Evolutionary conservation across 2,329 filamentous ascomycete genomes (phyloP).

Genomic region (Fonsecaea multimorphosa): DNA sequence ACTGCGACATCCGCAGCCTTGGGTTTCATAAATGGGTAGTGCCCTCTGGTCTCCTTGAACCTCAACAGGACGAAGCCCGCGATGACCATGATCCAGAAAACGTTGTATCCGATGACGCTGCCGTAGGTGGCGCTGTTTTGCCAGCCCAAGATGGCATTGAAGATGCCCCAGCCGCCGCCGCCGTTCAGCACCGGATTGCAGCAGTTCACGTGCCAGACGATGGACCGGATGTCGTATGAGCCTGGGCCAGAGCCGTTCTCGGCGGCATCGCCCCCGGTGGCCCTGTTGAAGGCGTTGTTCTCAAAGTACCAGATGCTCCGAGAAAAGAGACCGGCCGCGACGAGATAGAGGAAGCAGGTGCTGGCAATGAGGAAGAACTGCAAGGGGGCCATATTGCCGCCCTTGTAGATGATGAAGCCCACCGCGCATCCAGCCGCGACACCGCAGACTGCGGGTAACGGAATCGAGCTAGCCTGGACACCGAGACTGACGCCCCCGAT

Average conservation of each 20-base stretch:
- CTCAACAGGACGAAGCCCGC: constrained; percentile 67
- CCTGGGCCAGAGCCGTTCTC: constrained; percentile 72
- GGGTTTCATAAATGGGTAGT: constrained; percentile 34
- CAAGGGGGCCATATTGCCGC: constrained; percentile 68
- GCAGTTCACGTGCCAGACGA: constrained; percentile 85
- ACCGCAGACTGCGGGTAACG: constrained; percentile 76
- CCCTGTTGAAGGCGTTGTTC: constrained; percentile 68
- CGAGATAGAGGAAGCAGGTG: constrained; percentile 82
- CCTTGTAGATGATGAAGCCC: constrained; percentile 79
- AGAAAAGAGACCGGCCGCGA: constrained; percentile 82
- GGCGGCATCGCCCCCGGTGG: constrained; percentile 61
- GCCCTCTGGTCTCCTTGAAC: constrained; percentile 62
- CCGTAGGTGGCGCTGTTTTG: constrained; percentile 86
- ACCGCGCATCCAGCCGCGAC: constrained; percentile 69
- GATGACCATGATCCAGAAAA: constrained; percentile 82
- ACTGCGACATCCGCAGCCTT: constrained; percentile 19
- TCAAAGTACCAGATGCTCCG: constrained; percentile 77
- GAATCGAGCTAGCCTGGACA: constrained; percentile 75
- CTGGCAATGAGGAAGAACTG: constrained; percentile 82
- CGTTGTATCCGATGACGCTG: constrained; percentile 83
- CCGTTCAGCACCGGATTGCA: constrained; percentile 76
- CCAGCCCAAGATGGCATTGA: constrained; percentile 87
- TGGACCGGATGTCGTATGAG: constrained; percentile 78
- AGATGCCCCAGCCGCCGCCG: constrained; percentile 81
- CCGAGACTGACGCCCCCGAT: constrained; percentile 82